phyloP scores from a whole-genome alignment of 352 stramenopile species.

The Globisporangium sylvaticum region DNA sequence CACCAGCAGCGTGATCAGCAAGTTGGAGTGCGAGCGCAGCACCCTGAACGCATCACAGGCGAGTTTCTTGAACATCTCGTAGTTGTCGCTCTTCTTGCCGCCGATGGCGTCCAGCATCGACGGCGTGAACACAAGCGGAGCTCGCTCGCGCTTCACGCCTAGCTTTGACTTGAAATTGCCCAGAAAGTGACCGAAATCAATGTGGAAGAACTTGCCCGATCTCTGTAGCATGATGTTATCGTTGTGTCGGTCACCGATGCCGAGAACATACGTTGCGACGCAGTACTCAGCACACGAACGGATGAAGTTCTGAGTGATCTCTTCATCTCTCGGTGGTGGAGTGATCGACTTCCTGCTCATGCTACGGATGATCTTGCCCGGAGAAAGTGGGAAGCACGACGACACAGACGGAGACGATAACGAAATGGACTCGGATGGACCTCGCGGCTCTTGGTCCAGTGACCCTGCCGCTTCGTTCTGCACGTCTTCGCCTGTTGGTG shows the following conservation, averaged over 20 bases:
- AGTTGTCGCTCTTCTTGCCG: constrained; percentile 68
- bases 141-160: constrained; percentile 88
- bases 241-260: constrained; percentile 92
- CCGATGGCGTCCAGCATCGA: constrained; percentile 88
- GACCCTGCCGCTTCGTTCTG: neutral
- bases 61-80: constrained; percentile 66
- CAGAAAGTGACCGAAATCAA: constrained; percentile 95
- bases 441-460: constrained; percentile 14
- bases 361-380: constrained; percentile 26
- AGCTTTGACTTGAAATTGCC: constrained; percentile 95
- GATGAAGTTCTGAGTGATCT: constrained; percentile 86
- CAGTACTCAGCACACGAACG: constrained; percentile 90
- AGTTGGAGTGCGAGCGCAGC: constrained; percentile 66
- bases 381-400: constrained; percentile 53
- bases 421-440: constrained; percentile 9
- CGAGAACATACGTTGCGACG: constrained; percentile 91
- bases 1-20: constrained; percentile 81
- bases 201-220: constrained; percentile 94
- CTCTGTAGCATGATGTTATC: constrained; percentile 95
- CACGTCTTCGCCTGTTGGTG: neutral
- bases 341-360: constrained; percentile 24
- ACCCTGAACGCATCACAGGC: constrained; percentile 69
- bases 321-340: constrained; percentile 27
- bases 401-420: constrained; percentile 25
- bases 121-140: constrained; percentile 91